These are phyloP conservation scores for Penicillium sp. DNA, from an alignment of 2,329 filamentous ascomycete species.

Conservation along the genomic window DNA sequence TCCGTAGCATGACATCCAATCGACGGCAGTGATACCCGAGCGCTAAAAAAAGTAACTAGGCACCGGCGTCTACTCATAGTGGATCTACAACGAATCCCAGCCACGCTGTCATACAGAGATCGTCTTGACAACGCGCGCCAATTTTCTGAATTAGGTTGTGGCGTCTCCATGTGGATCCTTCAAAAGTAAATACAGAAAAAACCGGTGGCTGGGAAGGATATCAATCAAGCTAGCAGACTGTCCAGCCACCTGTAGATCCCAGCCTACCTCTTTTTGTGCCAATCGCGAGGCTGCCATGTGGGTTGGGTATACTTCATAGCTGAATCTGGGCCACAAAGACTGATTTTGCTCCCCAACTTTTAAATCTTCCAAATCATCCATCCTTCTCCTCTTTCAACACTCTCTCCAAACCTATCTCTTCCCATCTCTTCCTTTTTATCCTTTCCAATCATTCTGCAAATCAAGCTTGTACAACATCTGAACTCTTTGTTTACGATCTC, in stretches of 20 bases:
- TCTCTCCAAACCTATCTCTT: neutral
- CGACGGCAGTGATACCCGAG: constrained; percentile 1
- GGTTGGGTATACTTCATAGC: constrained; percentile 10
- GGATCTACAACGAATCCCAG: constrained; percentile 12
- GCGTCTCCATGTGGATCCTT: constrained; percentile 12
- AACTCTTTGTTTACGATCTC: neutral
- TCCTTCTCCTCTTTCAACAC: neutral
- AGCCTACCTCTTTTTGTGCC: constrained; percentile 21
- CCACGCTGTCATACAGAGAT: constrained; percentile 12
- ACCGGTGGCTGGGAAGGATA: constrained; percentile 6
- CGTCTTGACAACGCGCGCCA: neutral
- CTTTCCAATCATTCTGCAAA: neutral
- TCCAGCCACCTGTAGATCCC: constrained; percentile 24
- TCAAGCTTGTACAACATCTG: neutral
- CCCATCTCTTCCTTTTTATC: neutral
- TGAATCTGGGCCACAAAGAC: constrained; percentile 4
- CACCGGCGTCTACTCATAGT: constrained; percentile 9
- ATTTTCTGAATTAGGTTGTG: constrained; percentile 4
- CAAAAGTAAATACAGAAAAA: neutral
- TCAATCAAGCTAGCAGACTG: neutral
- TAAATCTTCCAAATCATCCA: constrained; percentile 7
- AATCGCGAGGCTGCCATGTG: constrained; percentile 11
- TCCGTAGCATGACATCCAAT: constrained; percentile 1
- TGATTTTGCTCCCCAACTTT: constrained; percentile 1
- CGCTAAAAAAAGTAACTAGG: constrained; percentile 24